Percentiles rank a stretch among this genome's conserved stretches.
Conservation (phyloP, 257 asterid species). For the Salvia rosmarinus region DNA sequence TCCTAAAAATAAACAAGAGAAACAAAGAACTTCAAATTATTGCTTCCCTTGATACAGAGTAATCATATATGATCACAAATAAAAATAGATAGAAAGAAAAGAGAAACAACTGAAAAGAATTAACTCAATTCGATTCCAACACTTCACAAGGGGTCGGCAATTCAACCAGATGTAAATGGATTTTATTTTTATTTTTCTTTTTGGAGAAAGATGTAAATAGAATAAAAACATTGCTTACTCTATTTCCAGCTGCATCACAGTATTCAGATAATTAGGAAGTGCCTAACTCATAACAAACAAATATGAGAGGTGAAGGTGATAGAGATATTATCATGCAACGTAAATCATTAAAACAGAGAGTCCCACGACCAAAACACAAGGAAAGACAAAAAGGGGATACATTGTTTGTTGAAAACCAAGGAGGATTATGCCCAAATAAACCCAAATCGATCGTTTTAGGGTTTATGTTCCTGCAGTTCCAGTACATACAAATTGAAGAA, state of each 20-base stretch:
- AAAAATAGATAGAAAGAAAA: background rate
- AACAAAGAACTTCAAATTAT: background rate
- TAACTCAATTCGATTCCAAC: background rate
- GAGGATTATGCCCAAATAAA: background rate
- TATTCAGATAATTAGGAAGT: background rate
- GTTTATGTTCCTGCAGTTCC: conserved; percentile 8
- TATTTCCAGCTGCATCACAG: conserved; percentile 14
- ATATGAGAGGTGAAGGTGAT: background rate
- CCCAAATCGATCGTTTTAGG: conserved; percentile 22
- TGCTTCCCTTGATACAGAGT: background rate
- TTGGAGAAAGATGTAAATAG: too few relatives aligned
- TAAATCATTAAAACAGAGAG: background rate
- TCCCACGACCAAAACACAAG: background rate
- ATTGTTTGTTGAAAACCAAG: background rate
- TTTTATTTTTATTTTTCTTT: background rate
- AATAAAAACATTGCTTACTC: background rate
- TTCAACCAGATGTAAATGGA: background rate
- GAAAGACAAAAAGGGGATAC: background rate
- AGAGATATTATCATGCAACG: background rate
- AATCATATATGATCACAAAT: conserved; percentile 8
- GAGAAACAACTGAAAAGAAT: background rate
- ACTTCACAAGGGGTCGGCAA: background rate
- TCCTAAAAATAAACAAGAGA: conserved; percentile 51
- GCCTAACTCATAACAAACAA: background rate
- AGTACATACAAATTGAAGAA: conserved; percentile 1